phyloP scores from a whole-genome alignment of 257 asterid species.

The Scutellaria minor region DNA sequence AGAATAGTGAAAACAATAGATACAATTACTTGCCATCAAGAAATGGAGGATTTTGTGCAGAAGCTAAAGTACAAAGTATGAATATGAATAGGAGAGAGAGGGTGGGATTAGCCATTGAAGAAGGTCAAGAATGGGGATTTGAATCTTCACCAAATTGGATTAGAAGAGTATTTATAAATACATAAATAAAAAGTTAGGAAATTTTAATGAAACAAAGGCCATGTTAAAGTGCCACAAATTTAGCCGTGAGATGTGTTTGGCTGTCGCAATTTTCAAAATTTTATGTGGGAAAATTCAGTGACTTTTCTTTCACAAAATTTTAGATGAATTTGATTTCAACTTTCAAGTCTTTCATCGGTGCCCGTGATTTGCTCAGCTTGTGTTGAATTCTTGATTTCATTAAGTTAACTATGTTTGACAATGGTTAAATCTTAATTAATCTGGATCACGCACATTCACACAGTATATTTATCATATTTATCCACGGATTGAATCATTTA shows the following conservation, averaged over 20 bases:
- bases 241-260: slow-evolving; percentile 58
- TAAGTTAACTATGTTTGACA: neutral
- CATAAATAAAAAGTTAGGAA: slow-evolving; percentile 1
- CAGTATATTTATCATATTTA: too few relatives aligned
- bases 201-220: slow-evolving; percentile 25
- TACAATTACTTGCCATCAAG: slow-evolving; percentile 54
- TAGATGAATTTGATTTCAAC: slow-evolving; percentile 21
- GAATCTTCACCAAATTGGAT: neutral
- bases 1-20: neutral
- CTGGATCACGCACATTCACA: too few relatives aligned
- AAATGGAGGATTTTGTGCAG: slow-evolving; percentile 34
- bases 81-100: slow-evolving; percentile 40
- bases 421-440: too few relatives aligned
- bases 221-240: slow-evolving; percentile 54
- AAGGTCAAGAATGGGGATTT: neutral
- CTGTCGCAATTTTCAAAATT: slow-evolving; percentile 36
- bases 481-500: too few relatives aligned
- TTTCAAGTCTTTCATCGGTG: slow-evolving; percentile 36
- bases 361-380: slow-evolving; percentile 49
- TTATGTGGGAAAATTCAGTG: slow-evolving; percentile 24
- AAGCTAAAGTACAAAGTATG: slow-evolving; percentile 46
- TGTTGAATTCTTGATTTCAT: slow-evolving; percentile 42
- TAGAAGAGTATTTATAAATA: slow-evolving; percentile 18
- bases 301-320: slow-evolving; percentile 28
- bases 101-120: slow-evolving; percentile 50